Evolutionary conservation across 2,329 filamentous ascomycete genomes (phyloP).

Genomic region (Conoideocrella luteorostrata): DNA sequence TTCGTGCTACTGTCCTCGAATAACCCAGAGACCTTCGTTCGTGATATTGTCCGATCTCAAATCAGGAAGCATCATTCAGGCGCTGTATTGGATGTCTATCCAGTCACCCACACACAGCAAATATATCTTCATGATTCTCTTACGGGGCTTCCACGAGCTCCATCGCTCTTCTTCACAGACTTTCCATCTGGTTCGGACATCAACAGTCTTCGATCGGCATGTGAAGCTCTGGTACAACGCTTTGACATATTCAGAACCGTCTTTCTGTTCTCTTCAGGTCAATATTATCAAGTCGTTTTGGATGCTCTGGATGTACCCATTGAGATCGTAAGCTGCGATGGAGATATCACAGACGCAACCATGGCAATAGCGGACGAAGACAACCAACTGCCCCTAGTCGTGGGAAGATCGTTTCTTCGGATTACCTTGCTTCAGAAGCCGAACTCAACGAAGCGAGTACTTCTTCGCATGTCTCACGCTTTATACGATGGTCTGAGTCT

Average conservation of each 20-base stretch:
- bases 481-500: conserved; percentile 18
- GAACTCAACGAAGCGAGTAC: conserved; percentile 6
- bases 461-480: conserved; percentile 16
- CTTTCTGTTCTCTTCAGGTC: conserved; percentile 2
- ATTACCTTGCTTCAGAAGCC: conserved; percentile 10
- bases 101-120: not conserved
- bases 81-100: not conserved
- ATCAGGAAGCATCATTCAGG: not conserved
- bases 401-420: too few relatives aligned
- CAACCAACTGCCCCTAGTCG: too few relatives aligned
- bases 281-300: conserved; percentile 10
- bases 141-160: not conserved
- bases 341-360: not conserved
- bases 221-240: conserved; percentile 5
- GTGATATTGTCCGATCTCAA: not conserved
- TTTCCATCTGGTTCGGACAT: not conserved
- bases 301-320: conserved; percentile 6
- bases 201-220: not conserved
- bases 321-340: conserved; percentile 6
- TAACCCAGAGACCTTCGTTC: not conserved
- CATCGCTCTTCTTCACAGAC: not conserved
- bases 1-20: not conserved
- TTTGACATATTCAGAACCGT: conserved; percentile 13
- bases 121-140: not conserved
- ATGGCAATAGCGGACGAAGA: too few relatives aligned